Conservation (phyloP, 345 rosid genomes). For the Eucalyptus coolabah region DNA sequence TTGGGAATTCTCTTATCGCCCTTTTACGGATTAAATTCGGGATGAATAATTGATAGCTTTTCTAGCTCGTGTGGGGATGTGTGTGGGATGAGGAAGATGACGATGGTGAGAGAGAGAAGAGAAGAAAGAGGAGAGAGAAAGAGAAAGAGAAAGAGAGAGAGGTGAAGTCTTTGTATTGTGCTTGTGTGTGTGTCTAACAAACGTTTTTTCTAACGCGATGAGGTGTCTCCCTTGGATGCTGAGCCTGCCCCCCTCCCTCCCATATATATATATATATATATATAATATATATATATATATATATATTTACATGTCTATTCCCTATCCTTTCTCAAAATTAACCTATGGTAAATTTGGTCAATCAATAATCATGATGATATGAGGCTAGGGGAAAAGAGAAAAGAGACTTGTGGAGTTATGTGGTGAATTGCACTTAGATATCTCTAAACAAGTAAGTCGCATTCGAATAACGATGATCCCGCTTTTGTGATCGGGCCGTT, state of each 20-base stretch:
- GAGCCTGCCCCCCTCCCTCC: not conserved
- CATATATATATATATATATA: not conserved
- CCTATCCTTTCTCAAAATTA: not conserved
- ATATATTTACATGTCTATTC: not conserved
- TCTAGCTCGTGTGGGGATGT: not conserved
- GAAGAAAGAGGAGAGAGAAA: not conserved
- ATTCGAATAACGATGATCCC: not conserved
- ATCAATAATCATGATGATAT: not conserved
- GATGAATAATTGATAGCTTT: not conserved
- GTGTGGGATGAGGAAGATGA: not conserved
- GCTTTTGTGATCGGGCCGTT: not conserved
- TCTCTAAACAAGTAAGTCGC: not conserved
- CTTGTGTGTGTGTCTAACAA: not conserved
- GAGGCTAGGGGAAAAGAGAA: not conserved
- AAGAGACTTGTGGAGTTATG: not conserved
- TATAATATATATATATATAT: too few relatives aligned
- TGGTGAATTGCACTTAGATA: not conserved
- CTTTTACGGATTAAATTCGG: not conserved
- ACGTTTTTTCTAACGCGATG: slow-evolving; percentile 23
- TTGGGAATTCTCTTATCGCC: not conserved
- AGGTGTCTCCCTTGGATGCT: slow-evolving; percentile 5
- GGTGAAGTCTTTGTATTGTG: not conserved
- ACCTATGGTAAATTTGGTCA: not conserved
- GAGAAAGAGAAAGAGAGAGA: not conserved
- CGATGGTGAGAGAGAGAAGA: not conserved